Percentiles rank a stretch among this genome's conserved stretches.
phyloP scores from a whole-genome alignment of 306 rosid genomes.

The Quercus glauca region DNA sequence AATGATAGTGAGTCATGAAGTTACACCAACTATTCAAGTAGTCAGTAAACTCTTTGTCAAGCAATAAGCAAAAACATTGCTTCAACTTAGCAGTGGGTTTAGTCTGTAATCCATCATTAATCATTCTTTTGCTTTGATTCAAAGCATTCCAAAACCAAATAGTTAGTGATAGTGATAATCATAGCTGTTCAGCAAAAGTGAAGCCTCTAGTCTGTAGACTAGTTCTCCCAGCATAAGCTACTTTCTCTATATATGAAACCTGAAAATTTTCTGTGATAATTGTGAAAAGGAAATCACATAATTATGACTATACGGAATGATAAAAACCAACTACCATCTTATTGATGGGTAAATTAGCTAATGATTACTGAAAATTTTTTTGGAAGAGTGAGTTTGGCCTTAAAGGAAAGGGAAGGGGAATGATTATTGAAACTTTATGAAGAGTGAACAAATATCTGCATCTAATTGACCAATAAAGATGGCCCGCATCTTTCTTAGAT shows the following conservation, averaged over 20 bases:
- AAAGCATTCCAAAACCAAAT: slow-evolving; percentile 26
- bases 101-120: slow-evolving; percentile 36
- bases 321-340: slow-evolving; percentile 7
- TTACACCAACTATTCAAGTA: slow-evolving; percentile 13
- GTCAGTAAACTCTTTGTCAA: slow-evolving; percentile 28
- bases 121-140: slow-evolving; percentile 32
- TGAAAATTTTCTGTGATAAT: background rate
- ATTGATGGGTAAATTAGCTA: slow-evolving; percentile 4
- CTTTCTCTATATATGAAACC: background rate
- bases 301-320: background rate
- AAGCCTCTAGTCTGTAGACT: background rate
- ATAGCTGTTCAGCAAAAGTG: slow-evolving; percentile 3
- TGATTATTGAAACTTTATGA: no score
- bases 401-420: no score
- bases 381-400: no score
- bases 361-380: background rate
- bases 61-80: slow-evolving; percentile 40
- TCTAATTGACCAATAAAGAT: background rate
- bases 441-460: background rate
- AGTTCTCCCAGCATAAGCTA: background rate
- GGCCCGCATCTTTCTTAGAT: background rate
- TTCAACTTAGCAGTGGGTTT: slow-evolving; percentile 28
- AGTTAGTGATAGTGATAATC: slow-evolving; percentile 17
- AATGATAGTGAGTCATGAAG: slow-evolving; percentile 24
- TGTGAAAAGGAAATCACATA: background rate